Conservation (phyloP, 129 eudicot species). For the Logfia minima region DNA sequence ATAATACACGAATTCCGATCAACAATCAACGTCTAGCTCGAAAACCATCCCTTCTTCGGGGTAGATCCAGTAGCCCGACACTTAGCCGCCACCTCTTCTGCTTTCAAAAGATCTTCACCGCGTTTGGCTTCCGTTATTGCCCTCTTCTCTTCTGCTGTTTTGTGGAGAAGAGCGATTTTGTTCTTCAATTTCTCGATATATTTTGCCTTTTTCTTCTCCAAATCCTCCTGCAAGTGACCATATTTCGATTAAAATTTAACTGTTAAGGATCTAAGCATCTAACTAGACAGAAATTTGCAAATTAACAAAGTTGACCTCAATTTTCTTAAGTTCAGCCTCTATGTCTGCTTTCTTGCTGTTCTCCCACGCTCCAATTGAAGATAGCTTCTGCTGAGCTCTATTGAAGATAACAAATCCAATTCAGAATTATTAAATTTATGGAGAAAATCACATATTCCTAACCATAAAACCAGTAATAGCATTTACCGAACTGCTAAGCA, state of each 20-base stretch:
- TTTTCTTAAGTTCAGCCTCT: constrained; percentile 73
- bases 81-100: constrained; percentile 81
- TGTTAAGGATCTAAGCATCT: background rate
- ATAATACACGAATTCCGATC: background rate
- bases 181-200: constrained; percentile 72
- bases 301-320: constrained; percentile 55
- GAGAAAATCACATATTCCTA: background rate
- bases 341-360: constrained; percentile 82
- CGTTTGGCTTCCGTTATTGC: constrained; percentile 72
- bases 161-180: constrained; percentile 62
- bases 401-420: constrained; percentile 14
- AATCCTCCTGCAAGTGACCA: constrained; percentile 49
- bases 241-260: background rate
- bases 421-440: background rate
- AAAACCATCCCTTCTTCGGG: constrained; percentile 78
- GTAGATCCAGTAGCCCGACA: constrained; percentile 62
- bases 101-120: constrained; percentile 77
- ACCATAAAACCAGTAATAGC: background rate
- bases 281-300: background rate
- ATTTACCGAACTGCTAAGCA: background rate
- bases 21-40: constrained; percentile 28
- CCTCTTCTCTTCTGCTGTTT: constrained; percentile 78
- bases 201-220: constrained; percentile 83
- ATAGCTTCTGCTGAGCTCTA: constrained; percentile 80
- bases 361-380: constrained; percentile 74